phyloP scores from a whole-genome alignment of 73 alveolate species.

The Paramecium primaurelia region DNA sequence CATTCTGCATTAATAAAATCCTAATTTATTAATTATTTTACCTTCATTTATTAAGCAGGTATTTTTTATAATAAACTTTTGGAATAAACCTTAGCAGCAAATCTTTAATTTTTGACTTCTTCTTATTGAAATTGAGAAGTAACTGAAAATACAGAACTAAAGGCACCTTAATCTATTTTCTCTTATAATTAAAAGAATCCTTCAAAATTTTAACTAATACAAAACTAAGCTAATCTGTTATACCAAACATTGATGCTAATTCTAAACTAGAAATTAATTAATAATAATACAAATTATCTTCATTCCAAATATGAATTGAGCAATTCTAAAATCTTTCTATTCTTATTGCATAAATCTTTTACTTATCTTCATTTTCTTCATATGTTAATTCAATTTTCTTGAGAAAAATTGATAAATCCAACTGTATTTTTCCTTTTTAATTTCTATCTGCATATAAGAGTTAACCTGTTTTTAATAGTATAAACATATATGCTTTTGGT shows the following conservation, averaged over 20 bases:
- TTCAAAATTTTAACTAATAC: constrained; percentile 19
- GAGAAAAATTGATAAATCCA: neutral
- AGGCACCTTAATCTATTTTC: neutral
- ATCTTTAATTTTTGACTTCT: neutral
- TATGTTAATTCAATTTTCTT: neutral
- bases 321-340: neutral
- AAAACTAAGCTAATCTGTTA: neutral
- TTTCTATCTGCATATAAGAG: neutral
- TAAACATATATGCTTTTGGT: neutral
- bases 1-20: constrained; percentile 1
- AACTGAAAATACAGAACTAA: neutral
- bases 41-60: neutral
- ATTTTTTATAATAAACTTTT: neutral
- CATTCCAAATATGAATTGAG: neutral
- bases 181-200: neutral
- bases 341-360: neutral
- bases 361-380: neutral
- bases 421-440: neutral
- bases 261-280: constrained; percentile 2
- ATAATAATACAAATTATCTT: neutral
- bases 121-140: neutral
- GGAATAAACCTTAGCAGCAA: constrained; percentile 20
- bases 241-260: neutral
- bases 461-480: neutral
- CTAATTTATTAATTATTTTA: neutral